phyloP scores from a whole-genome alignment of 2,329 filamentous ascomycete species.

The Podosphaera fusca region DNA sequence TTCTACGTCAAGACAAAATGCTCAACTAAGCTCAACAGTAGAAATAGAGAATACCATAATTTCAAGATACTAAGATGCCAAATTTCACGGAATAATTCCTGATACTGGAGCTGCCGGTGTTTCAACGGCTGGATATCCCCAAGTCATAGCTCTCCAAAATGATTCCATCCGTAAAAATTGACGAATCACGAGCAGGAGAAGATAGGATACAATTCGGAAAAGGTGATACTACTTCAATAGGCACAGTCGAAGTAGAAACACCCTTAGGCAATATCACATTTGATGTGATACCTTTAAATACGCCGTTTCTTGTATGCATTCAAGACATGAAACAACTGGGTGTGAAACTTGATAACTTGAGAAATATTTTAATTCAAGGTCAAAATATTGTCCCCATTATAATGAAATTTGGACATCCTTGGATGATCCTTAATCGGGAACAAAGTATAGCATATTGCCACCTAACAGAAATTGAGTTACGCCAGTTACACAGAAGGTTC shows the following conservation, averaged over 20 bases:
- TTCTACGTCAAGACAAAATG: not conserved
- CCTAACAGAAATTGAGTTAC: not conserved
- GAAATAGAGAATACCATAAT: too few species aligned
- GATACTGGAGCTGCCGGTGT: not conserved
- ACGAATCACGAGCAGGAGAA: not conserved
- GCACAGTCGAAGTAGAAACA: not conserved
- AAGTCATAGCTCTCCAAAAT: not conserved
- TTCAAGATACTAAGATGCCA: too few species aligned
- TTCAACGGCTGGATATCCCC: not conserved
- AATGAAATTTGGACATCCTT: constrained; percentile 1
- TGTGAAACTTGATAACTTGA: not conserved
- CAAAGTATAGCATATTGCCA: not conserved
- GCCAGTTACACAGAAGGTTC: not conserved
- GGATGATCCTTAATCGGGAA: not conserved
- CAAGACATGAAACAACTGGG: constrained; percentile 1
- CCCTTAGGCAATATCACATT: not conserved
- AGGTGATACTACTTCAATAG: not conserved
- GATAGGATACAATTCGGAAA: not conserved
- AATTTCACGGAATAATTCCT: too few species aligned
- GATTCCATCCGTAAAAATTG: not conserved
- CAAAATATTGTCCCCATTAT: not conserved
- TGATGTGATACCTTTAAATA: not conserved
- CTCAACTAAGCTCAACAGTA: not conserved
- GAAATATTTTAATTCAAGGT: not conserved
- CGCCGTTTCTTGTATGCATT: not conserved